phyloP scores from a whole-genome alignment of 441 rosid genomes.

The Geranium incanum region DNA sequence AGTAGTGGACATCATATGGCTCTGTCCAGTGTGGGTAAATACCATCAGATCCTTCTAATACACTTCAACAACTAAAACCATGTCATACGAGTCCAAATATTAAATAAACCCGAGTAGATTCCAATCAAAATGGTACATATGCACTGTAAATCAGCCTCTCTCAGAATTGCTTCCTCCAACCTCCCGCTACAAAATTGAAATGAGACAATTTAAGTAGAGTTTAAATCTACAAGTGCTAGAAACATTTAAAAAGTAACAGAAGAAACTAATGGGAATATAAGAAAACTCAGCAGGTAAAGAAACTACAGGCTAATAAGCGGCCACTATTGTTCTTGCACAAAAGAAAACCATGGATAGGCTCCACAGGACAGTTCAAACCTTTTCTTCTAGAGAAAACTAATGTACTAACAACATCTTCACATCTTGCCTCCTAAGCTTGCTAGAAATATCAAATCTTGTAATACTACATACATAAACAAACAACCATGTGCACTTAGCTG shows the following conservation, averaged over 20 bases:
- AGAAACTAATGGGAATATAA: neutral
- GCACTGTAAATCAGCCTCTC: neutral
- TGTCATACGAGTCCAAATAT: slow-evolving; percentile 13
- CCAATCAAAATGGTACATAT: neutral
- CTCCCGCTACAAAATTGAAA: neutral
- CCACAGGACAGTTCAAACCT: neutral
- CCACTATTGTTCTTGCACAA: neutral
- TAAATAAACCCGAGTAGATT: neutral
- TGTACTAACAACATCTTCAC: neutral
- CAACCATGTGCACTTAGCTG: neutral
- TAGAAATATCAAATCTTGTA: neutral
- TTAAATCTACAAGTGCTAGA: neutral
- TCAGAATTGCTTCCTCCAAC: neutral
- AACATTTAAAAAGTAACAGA: neutral
- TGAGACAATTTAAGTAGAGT: neutral
- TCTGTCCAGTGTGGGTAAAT: slow-evolving; percentile 15
- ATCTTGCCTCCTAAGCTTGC: neutral
- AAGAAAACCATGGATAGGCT: neutral
- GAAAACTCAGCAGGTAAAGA: too few species aligned
- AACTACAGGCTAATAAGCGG: too few species aligned
- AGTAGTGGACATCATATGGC: slow-evolving; percentile 64
- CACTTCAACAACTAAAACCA: slow-evolving; percentile 21
- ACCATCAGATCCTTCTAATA: slow-evolving; percentile 29
- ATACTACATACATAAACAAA: neutral
- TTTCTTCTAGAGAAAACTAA: neutral